phyloP scores from a whole-genome alignment of 2,329 filamentous ascomycete species.

The Claviceps humidiphila region DNA sequence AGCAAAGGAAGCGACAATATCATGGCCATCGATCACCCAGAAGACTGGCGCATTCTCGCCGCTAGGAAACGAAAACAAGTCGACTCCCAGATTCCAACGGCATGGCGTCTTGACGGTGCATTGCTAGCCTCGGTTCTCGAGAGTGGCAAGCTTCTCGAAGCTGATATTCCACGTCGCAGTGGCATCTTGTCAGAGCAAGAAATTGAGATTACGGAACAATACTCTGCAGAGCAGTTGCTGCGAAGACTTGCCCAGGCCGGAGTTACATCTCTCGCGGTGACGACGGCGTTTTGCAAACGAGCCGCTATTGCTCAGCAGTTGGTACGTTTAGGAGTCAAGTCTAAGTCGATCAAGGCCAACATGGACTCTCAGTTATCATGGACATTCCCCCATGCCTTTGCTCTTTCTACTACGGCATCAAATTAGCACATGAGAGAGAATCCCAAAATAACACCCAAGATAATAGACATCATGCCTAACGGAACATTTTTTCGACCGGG shows the following conservation, averaged over 20 bases:
- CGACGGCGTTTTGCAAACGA: constrained; percentile 18
- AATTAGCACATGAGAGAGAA: background rate
- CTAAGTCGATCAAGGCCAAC: too few relatives aligned
- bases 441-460: background rate
- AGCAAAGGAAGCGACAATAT: background rate
- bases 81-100: constrained; percentile 1
- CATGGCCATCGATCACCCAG: background rate
- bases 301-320: constrained; percentile 16
- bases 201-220: constrained; percentile 30
- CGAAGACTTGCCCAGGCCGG: constrained; percentile 19
- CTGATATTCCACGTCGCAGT: constrained; percentile 9
- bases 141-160: background rate
- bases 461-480: constrained; percentile 22
- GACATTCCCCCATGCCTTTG: too few relatives aligned
- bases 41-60: constrained; percentile 1
- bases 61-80: constrained; percentile 1
- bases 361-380: too few relatives aligned
- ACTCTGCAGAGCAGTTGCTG: constrained; percentile 23
- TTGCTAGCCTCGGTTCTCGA: background rate
- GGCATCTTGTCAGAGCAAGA: constrained; percentile 28
- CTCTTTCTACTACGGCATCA: background rate
- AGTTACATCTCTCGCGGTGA: constrained; percentile 23
- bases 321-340: constrained; percentile 8
- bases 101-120: constrained; percentile 3
- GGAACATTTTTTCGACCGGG: constrained; percentile 32